phyloP scores from a whole-genome alignment of 2,329 filamentous ascomycete genomes.

The Zarea fungicola region DNA sequence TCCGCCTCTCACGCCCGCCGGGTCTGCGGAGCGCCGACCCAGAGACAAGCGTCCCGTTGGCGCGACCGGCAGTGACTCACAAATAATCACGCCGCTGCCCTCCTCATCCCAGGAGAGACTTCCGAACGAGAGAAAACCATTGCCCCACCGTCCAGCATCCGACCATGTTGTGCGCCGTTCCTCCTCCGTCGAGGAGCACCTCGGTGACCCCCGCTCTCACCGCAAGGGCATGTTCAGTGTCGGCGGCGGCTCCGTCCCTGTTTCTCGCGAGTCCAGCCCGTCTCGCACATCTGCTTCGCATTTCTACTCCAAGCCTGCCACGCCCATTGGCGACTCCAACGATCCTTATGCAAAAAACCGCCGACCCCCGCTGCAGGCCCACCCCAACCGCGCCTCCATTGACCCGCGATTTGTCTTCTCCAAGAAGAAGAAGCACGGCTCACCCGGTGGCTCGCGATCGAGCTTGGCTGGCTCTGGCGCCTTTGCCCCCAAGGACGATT shows the following conservation, averaged over 20 bases:
- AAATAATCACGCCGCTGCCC: constrained; percentile 66
- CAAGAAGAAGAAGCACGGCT: constrained; percentile 62
- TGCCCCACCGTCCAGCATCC: constrained; percentile 39
- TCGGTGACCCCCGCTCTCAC: constrained; percentile 34
- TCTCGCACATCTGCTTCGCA: constrained; percentile 57
- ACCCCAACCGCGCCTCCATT: constrained; percentile 56
- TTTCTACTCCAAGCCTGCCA: constrained; percentile 68
- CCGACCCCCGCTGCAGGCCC: constrained; percentile 63
- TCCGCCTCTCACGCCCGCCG: constrained; percentile 82
- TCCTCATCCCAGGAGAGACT: constrained; percentile 50
- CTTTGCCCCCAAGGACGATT: constrained; percentile 30
- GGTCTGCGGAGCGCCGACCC: constrained; percentile 41
- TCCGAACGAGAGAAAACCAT: constrained; percentile 34
- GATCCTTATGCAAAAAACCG: constrained; percentile 85
- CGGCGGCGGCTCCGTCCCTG: constrained; percentile 49
- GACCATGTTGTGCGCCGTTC: constrained; percentile 38
- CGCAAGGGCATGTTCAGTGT: constrained; percentile 51
- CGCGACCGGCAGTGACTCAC: constrained; percentile 33
- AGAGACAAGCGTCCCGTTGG: constrained; percentile 33
- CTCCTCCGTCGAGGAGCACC: constrained; percentile 34
- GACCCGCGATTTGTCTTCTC: constrained; percentile 82
- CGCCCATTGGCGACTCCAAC: constrained; percentile 71
- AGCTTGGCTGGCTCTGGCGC: constrained; percentile 45
- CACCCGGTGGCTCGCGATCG: constrained; percentile 48
- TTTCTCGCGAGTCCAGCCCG: constrained; percentile 59